Base-by-base conservation (phyloP, 2,329 filamentous ascomycete genomes). In the Xylariaceae sp. region DNA sequence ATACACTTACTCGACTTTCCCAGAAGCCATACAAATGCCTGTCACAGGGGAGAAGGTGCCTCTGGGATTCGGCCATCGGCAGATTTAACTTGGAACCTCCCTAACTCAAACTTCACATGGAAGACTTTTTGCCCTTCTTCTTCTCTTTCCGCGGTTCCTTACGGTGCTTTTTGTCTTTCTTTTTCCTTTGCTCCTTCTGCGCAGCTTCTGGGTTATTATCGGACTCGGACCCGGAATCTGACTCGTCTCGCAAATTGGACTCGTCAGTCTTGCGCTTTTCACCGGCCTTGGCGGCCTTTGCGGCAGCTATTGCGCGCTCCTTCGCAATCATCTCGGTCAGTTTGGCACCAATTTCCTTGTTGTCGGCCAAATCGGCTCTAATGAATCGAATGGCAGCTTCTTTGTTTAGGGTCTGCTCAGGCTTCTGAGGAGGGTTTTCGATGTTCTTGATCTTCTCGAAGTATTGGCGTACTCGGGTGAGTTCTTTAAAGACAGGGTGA, bases 381-480 rank as follows among this genome's bases (percentile, higher is more conserved):
- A 99, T 87, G 57, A 99, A 90, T 48, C 93, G 83, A 49, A 84
- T 85, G 14, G 91, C 90, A 5, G 91, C 93, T 62, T 85, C 84
- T 65, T 89, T 93, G 69, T 97, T 84, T 60, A 90, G 76, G 1
- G 77, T 81, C 57, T 75, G 69, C 42, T 73, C 78, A 29, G 82
- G 81, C 67, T 84, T 79, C 50, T 77, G 73, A 2, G 82, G 80
- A 1, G 84, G 82, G 6, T 79, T 81, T 73, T 97, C 92, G 2
- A 86, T 82, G 14, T 80, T 79, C 70, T 95, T 91, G 71, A 98
- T 93, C 78, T 98, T 99, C 57, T 84, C 86, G 75, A 96, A 96
- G 74, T 98, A 98, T 70, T 92, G 89, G 73, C 88, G 91, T 51
- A 98, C 88, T 54, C 95, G 87, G 56, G 86, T 88, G 60, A 99